Conservation (phyloP, 176 grass and related monocot species). For the Hsuehochloa calcarea region DNA sequence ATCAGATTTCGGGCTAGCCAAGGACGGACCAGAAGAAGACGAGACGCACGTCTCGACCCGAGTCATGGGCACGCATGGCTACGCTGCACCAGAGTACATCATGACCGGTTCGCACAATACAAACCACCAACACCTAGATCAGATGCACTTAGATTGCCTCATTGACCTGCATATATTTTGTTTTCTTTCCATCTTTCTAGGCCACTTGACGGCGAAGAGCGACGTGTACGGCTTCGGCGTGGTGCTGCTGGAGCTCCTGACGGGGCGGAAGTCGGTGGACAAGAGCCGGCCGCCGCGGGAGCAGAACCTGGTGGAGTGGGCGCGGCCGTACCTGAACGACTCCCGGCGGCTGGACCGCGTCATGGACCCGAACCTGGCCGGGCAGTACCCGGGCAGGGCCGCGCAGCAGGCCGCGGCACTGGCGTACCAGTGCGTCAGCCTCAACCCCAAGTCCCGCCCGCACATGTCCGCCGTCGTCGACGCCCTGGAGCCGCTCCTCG, state of each 20-base stretch:
- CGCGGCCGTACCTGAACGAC: conserved; percentile 63
- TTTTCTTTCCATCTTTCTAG: not conserved
- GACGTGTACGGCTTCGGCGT: conserved; percentile 84
- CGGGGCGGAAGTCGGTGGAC: conserved; percentile 66
- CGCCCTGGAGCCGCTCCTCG: conserved; percentile 65
- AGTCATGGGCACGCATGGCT: conserved; percentile 97
- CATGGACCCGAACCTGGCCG: conserved; percentile 64
- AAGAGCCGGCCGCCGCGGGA: conserved; percentile 62
- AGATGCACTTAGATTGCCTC: not conserved
- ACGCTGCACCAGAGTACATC: conserved; percentile 95
- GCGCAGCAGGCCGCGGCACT: conserved; percentile 54
- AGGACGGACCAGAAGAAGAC: conserved; percentile 73
- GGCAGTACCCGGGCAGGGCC: conserved; percentile 56
- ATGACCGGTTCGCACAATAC: conserved; percentile 53
- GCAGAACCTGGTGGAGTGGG: conserved; percentile 80
- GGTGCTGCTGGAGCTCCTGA: conserved; percentile 66
- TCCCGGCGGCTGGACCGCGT: conserved; percentile 53
- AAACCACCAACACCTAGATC: not conserved
- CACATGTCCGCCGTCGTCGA: conserved; percentile 74
- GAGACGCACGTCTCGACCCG: conserved; percentile 86
- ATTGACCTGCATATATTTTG: not conserved
- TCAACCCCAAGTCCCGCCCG: conserved; percentile 64
- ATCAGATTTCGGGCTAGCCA: conserved; percentile 91
- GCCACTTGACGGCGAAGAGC: conserved; percentile 78
- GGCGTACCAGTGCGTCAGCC: conserved; percentile 64